phyloP scores from a whole-genome alignment of 225 moss, liverwort and hornwort species.

The Physcomitrium patens region DNA sequence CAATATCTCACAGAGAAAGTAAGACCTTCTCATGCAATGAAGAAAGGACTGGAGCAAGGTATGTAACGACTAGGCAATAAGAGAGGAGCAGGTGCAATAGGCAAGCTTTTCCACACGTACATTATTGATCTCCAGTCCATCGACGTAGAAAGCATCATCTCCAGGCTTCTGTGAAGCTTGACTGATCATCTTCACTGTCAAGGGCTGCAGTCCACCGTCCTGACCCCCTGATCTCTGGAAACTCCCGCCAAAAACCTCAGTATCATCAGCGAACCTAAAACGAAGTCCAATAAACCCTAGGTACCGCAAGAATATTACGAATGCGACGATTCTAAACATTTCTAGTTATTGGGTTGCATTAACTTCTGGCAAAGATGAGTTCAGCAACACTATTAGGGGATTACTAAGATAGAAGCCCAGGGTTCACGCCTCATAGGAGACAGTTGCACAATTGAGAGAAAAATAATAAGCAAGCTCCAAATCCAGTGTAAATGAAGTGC shows the following conservation, averaged over 20 bases:
- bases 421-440: not conserved
- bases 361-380: not conserved
- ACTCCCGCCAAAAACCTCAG: constrained; percentile 6
- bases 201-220: constrained; percentile 77
- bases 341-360: not conserved
- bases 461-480: not conserved
- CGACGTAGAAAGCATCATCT: constrained; percentile 91
- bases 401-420: not conserved
- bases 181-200: constrained; percentile 95
- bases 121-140: constrained; percentile 95
- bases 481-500: not conserved
- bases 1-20: not conserved
- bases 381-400: not conserved
- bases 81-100: not conserved
- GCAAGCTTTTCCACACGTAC: constrained; percentile 44
- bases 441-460: not conserved
- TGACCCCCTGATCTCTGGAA: constrained; percentile 62
- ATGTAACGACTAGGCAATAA: constrained; percentile 3
- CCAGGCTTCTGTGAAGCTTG: constrained; percentile 78
- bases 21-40: not conserved
- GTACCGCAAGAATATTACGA: not conserved
- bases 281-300: not conserved
- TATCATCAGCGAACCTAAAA: constrained; percentile 1
- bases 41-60: not conserved
- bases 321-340: not conserved